Base-by-base conservation (phyloP, 2,329 filamentous ascomycete species). In the Emericellopsis atlantica region DNA sequence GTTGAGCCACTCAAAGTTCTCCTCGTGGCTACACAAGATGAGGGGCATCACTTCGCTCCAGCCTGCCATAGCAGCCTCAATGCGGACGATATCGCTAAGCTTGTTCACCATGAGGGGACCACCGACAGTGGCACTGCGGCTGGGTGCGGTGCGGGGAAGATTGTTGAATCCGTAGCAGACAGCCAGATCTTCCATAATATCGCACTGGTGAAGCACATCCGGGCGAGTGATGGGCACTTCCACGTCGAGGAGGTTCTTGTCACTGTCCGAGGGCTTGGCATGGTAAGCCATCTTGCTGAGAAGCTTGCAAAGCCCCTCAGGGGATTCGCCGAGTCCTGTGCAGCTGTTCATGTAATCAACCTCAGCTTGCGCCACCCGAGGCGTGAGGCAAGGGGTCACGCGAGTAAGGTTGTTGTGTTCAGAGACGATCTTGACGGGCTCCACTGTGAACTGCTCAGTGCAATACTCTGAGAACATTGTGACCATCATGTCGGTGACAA, bases 101-200 rank as follows among this genome's bases (percentile, higher is more conserved):
- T 95, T 96, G 73, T 98, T 98, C 64, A 98, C 82, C 45, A 79
- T 76, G 9, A 96, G 72, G 9, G 89, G 87, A 43, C 87, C 83
- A 37, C 86, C 93, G 45, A 95, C 79, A 6, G 87, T 92, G 42
- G 82, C 84, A 21, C 84, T 83, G 56, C 88, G 89, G 61, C 81
- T 88, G 8, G 89, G 88, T 54, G 90, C 87, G 38, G 82, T 79
- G 40, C 88, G 81, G 1, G 90, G 89, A 15, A 98, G 80, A 47
- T 84, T 87, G 72, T 98, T 98, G 75, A 95, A 98, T 49, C 93
- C 92, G 60, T 96, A 95, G 40, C 87, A 88, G 48, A 98, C 92
- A 33, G 88, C 92, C 16, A 93, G 81, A 57, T 98, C 93, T 66
- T 98, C 92, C 90, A 98, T 98, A 50, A 98, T 85, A 58, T 98